Evolutionary conservation across 768 basidiomycete genomes (phyloP), one percentile per base, ranked within the genome.

Genomic region (Tricholoma hemisulphureum): DNA sequence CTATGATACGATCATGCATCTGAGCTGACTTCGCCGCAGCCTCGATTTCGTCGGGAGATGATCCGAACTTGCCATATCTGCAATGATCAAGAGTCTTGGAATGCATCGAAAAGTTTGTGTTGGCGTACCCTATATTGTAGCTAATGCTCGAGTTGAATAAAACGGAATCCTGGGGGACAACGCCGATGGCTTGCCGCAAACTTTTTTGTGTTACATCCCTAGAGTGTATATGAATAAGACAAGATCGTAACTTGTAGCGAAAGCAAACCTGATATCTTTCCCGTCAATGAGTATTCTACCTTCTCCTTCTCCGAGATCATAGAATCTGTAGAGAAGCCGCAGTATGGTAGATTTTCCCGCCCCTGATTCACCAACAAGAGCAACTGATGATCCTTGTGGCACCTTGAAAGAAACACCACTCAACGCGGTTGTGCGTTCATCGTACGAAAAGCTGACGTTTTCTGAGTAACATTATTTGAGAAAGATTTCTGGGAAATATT

Each of bases 271-370:
- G 55, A 98, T 90, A 64, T 97, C 91, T 65, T 90, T 81, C 4
- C 89, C 92, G 64, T 97, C 93, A 58, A 96, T 86, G 46, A 86
- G 72, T 62, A 96, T 94, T 37, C 87, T 77, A 13, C 89, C 89
- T 59, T 89, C 82, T 29, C 93, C 93, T 54, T 85, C 83, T 16
- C 82, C 80, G 13, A 95, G 78, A 65, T 98, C 95, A 69, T 98
- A 97, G 75, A 98, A 94, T 20, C 95, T 83, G 72, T 93, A 97
- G 14, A 98, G 77, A 26, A 95, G 78, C n/a, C 93, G 88, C 51
- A 93, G 73, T 55, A 93, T 86, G 0, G 93, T 91, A 9, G 88
- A 90, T 71, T 93, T 95, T 11, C 93, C 88, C 2, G 88, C 78
- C 1, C 91, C 92, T 2, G 87, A 86, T 67, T 89, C 87, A 20